Percentiles rank a stretch among this genome's conserved stretches.
phyloP scores from a whole-genome alignment of 2,329 filamentous ascomycete species.

The Fusarium aywerte region DNA sequence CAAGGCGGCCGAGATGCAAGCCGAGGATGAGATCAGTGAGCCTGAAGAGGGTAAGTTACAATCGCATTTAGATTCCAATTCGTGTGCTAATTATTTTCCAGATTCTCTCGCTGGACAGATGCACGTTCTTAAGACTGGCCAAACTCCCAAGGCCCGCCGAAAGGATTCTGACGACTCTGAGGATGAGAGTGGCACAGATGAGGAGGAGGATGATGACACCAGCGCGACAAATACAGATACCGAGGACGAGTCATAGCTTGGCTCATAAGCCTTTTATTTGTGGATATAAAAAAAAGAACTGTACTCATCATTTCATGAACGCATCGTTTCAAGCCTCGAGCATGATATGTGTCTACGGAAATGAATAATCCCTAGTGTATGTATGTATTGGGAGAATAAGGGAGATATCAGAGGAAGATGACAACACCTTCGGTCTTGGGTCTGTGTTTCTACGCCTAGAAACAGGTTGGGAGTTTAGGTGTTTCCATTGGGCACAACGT shows the following conservation, averaged over 20 bases:
- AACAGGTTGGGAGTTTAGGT: slow-evolving; percentile 35
- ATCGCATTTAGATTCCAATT: not conserved
- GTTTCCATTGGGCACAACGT: slow-evolving; percentile 22
- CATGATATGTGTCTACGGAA: slow-evolving; percentile 20
- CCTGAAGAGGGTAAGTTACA: slow-evolving; percentile 87
- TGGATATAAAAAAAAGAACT: slow-evolving; percentile 21
- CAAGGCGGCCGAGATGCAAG: slow-evolving; percentile 82
- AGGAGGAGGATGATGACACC: slow-evolving; percentile 74
- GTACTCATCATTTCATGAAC: slow-evolving; percentile 16
- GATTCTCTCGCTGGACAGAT: slow-evolving; percentile 93
- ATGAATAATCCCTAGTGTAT: slow-evolving; percentile 1
- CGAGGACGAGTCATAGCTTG: slow-evolving; percentile 62
- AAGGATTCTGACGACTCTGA: slow-evolving; percentile 70
- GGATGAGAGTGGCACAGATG: slow-evolving; percentile 82
- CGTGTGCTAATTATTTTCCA: slow-evolving; percentile 53
- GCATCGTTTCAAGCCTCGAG: slow-evolving; percentile 2
- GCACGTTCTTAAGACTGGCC: slow-evolving; percentile 82
- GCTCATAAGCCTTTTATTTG: slow-evolving; percentile 46
- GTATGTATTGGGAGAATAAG: slow-evolving; percentile 25
- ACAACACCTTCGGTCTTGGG: slow-evolving; percentile 20
- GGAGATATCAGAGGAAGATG: slow-evolving; percentile 12
- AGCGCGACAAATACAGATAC: slow-evolving; percentile 77
- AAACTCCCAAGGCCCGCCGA: slow-evolving; percentile 67
- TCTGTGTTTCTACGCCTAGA: slow-evolving; percentile 29
- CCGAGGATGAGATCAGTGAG: slow-evolving; percentile 96